Base-by-base conservation (phyloP, 345 rosid genomes). In the Dimocarpus longan region DNA sequence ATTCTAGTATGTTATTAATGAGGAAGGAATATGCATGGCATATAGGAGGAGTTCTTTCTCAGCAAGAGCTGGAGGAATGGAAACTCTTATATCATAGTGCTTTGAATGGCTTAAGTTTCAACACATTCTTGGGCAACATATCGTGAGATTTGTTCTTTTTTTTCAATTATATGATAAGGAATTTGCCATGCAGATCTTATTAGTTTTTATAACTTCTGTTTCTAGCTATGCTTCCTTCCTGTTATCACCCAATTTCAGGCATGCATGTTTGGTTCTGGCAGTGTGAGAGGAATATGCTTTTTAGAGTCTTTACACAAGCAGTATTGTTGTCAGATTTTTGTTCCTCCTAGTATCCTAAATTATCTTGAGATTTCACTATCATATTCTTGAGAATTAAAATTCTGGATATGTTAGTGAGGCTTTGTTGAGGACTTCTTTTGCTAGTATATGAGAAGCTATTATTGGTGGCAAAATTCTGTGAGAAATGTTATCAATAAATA, bases 1-100 rank as follows among this genome's bases (percentile, higher is more conserved):
- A 87, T 81, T 82, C 95, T 54, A 83, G 71, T 21, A 54, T 79
- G 43, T 74, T 93, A 59, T 40, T 93, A 70, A 72, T 93, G 80
- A 89, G 85, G 80, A 82, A 88, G 72, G 98, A 91, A 82, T 92
- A 90, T 80, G 97, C 99, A 74, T 93, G 99, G 98, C 94, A 92
- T 80, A 91, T 95, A 74, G 99, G 93, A 82, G 99, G 99, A 78
- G 90, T 88, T 72, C 93, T 95, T 80, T 85, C 98, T 66, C 95
- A 84, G 22, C 88, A 85, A 56, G 98, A 92, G 86, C 85, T 91
- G 44, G 89, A 81, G 74, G 95, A 92, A 73, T 95, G 98, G 99
- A 95, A 87, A 75, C 93, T 93, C 40, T 79, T 93, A 80, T 95
- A 92, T 78, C 97, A 95, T 76, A 93, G 98, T 84, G 72, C 93